These are phyloP conservation scores for Kuraishia hungarica DNA, from an alignment of 805 yeast genomes.

Conservation along the genomic window DNA sequence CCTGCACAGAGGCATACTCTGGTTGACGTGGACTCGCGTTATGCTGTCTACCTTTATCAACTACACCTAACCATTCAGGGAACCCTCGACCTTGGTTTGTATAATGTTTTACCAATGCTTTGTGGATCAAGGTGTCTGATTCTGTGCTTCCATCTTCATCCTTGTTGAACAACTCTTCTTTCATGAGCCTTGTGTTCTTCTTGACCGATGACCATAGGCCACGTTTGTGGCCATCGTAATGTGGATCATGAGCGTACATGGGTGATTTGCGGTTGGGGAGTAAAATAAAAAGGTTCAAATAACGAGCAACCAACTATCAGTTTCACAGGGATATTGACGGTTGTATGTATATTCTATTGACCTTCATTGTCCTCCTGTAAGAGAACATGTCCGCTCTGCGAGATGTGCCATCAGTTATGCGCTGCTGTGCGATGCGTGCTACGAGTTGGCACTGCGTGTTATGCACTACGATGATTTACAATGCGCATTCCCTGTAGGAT, in stretches of 20 bases:
- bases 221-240: constrained; percentile 3
- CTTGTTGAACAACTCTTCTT: constrained; percentile 6
- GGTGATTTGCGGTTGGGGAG: no score
- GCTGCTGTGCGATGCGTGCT: no score
- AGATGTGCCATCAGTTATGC: no score
- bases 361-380: neutral
- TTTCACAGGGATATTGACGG: neutral
- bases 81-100: constrained; percentile 9
- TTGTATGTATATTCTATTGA: neutral
- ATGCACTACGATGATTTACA: neutral
- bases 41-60: neutral
- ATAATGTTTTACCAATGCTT: constrained; percentile 20
- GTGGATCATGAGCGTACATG: neutral
- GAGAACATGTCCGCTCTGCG: no score
- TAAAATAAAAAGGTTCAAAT: no score
- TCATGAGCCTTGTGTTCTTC: constrained; percentile 5
- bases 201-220: constrained; percentile 10
- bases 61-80: constrained; percentile 22
- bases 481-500: no score
- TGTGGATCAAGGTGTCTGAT: constrained; percentile 23
- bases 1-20: no score
- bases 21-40: no score
- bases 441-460: neutral
- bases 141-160: constrained; percentile 26
- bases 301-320: no score